Evolutionary conservation across 139 green algal genomes (phyloP), one percentile per base, ranked within the genome.

Genomic region (Parachlorella kessleri): DNA sequence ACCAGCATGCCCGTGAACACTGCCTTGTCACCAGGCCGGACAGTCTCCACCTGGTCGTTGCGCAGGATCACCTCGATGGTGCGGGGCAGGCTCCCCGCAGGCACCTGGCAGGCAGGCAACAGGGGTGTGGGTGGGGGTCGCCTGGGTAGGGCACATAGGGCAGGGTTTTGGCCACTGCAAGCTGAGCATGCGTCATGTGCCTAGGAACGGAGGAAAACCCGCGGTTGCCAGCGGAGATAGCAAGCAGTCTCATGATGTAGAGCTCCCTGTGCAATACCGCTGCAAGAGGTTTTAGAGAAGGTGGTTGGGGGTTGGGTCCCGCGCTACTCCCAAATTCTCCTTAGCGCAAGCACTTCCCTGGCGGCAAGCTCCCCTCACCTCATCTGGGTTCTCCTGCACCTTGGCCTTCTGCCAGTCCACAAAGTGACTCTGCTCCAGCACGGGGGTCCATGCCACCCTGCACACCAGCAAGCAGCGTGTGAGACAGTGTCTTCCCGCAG

Each of bases 331-430:
- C n/a, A n/a, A n/a, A n/a, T n/a, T n/a, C n/a, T n/a, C n/a, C n/a
- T n/a, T n/a, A n/a, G n/a, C n/a, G n/a, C n/a, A n/a, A n/a, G n/a
- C n/a, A n/a, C n/a, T n/a, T n/a, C n/a, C n/a, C n/a, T n/a, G n/a
- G n/a, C n/a, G n/a, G n/a, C n/a, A n/a, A n/a, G n/a, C n/a, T 8
- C 28, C 4, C 36, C 72, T 41, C 59, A 98, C 95, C 89, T 99
- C 95, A 41, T 97, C 94, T 6, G 91, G 84, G 39, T 90, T 92
- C 85, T 99, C 97, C 90, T 99, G 97, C 72, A 99, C 92, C 66
- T 96, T 94, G 33, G 96, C 85, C 28, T 95, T 90, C 91, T 99
- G 97, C 97, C 97, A 99, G 88, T 99, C 97, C 35, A 99, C 91
- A 87, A 99, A 99, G 3, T 88, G 89, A 80, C 90, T 97, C 68